Conservation (phyloP, 441 rosid species). For the Iberis amara region DNA sequence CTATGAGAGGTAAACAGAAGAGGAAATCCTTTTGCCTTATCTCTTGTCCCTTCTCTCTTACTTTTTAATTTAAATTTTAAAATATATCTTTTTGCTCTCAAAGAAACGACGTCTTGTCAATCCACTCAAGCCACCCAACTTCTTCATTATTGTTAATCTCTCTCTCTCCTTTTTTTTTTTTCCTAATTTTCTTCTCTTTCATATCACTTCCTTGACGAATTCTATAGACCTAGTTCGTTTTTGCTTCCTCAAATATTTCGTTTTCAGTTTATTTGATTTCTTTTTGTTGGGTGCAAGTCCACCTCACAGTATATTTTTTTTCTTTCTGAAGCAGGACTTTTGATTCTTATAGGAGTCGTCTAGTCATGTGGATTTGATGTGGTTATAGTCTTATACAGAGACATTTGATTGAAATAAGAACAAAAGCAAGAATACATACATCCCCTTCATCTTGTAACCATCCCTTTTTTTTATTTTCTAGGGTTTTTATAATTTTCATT, state of each 20-base stretch:
- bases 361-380: constrained; percentile 33
- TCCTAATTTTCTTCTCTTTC: constrained; percentile 15
- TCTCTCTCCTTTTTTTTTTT: constrained; percentile 20
- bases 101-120: constrained; percentile 68
- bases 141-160: constrained; percentile 39
- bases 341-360: constrained; percentile 28
- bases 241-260: constrained; percentile 18
- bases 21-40: constrained; percentile 29
- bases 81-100: constrained; percentile 40
- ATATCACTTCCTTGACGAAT: constrained; percentile 32
- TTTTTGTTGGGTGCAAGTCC: constrained; percentile 52
- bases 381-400: constrained; percentile 22
- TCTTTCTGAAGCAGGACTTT: constrained; percentile 13
- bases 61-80: constrained; percentile 35
- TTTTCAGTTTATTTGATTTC: constrained; percentile 22
- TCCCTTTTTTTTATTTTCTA: constrained; percentile 28
- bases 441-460: constrained; percentile 22
- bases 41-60: constrained; percentile 33
- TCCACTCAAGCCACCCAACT: constrained; percentile 56
- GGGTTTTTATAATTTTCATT: constrained; percentile 42
- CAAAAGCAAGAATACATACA: constrained; percentile 30
- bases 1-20: constrained; percentile 12
- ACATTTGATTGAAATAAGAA: constrained; percentile 33
- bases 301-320: constrained; percentile 30
- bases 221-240: constrained; percentile 19